Base-by-base conservation (phyloP, 2,329 filamentous ascomycete species). In the Ophiostoma triangulosporum region DNA sequence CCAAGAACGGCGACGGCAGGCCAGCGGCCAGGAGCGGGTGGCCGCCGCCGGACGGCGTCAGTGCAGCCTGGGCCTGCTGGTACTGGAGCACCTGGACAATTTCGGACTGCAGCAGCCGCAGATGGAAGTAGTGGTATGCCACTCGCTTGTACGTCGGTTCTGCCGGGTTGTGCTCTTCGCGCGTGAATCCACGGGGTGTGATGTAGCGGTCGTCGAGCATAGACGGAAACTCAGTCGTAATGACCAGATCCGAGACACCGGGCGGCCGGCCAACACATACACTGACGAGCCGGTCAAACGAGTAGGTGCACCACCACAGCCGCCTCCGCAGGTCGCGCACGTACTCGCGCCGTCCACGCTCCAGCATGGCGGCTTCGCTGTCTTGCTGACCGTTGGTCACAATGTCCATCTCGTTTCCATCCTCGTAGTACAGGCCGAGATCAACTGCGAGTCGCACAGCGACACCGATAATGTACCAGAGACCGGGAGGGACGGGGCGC, bases 401-500 rank as follows among this genome's bases (percentile, higher is more conserved):
- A 6, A 26, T 29, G 26, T 46, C 43, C 43, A 46, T 29, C 8
- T 83, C 73, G 62, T 78, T 82, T 22, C 87, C 88, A 60, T 96
- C 91, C 66, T 97, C 93, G 60, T 91, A 89, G 66, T 97, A 90
- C 27, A 97, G 72, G 9, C 93, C 93, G 2, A 97, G 75, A 65
- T 97, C 93, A 22, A 97, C 85, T 6, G 88, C 91, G 51, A 97
- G 69, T 35, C 93, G 83, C 56, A 95, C 85, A 6, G 91, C 91
- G 43, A 96, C 90, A 11, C 93, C 93, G 56, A 94, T 87, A 57
- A 97, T 97, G 68, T 97, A 97, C 91, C 91, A 97, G 45, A 97
- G 71, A 14, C 93, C 93, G 0, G 91, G 91, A 1, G 91, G 88
- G 22, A 97, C 89, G 1, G 93, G 93, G 53, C 91, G 78, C 58